These are phyloP conservation scores for Pleurotus ostreatus DNA, from an alignment of 768 basidiomycete species.

Conservation along the genomic window DNA sequence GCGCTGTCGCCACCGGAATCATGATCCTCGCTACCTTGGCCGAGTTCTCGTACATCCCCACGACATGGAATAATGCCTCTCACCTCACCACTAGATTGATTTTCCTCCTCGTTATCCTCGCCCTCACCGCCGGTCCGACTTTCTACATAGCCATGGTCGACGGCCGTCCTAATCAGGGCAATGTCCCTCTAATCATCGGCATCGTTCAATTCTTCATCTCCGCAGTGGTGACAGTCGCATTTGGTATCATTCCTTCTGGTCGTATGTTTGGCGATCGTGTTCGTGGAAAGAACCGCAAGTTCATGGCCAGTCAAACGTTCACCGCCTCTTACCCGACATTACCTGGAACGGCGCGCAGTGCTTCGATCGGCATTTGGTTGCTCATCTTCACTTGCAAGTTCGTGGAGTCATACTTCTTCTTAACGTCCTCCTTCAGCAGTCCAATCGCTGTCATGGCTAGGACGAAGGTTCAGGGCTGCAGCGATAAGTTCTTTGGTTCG, in stretches of 20 bases:
- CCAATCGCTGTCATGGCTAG: conserved; percentile 97
- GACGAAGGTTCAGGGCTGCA: conserved; percentile 89
- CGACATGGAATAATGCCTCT: conserved; percentile 98
- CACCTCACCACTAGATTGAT: conserved; percentile 92
- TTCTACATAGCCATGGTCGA: conserved; percentile 90
- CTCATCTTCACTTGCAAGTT: conserved; percentile 97
- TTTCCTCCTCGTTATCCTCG: conserved; percentile 90
- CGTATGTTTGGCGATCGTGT: conserved; percentile 99
- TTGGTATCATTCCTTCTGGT: conserved; percentile 89
- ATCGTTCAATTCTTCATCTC: conserved; percentile 95
- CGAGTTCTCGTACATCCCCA: conserved; percentile 96
- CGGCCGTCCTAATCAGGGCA: conserved; percentile 48
- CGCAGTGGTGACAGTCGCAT: conserved; percentile 74
- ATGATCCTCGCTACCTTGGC: conserved; percentile 92
- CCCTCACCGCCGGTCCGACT: conserved; percentile 88
- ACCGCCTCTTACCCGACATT: conserved; percentile 94
- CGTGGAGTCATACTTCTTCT: conserved; percentile 95
- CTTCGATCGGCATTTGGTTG: conserved; percentile 85
- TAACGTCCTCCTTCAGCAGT: conserved; percentile 94
- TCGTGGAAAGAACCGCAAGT: conserved; percentile 95
- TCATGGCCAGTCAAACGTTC: conserved; percentile 98
- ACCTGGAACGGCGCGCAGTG: conserved; percentile 64
- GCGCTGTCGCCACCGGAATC: conserved; percentile 88
- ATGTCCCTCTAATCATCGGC: conserved; percentile 85
- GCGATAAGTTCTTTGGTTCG: conserved; percentile 76